These are phyloP conservation scores for Ophiostoma sp. DNA, from an alignment of 2,329 filamentous ascomycete species.

Conservation along the genomic window DNA sequence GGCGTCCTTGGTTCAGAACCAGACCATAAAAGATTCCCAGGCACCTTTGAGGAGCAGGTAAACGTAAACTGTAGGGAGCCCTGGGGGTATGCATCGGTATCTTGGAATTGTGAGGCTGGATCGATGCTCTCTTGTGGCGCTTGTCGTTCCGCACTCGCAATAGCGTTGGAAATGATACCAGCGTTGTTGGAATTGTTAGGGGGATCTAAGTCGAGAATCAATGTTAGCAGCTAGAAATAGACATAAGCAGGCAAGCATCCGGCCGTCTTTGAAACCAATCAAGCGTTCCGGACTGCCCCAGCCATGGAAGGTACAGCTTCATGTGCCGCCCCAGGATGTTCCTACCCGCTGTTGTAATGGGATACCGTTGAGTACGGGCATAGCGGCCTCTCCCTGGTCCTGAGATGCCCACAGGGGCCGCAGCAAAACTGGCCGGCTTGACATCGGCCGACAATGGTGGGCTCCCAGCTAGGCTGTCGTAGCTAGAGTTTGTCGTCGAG, in stretches of 20 bases:
- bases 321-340: conserved; percentile 55
- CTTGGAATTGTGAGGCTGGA: conserved; percentile 64
- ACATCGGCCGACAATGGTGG: conserved; percentile 37
- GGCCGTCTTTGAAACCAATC: conserved; percentile 28
- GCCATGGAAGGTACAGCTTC: conserved; percentile 46
- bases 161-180: conserved; percentile 89
- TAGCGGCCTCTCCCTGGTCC: conserved; percentile 83
- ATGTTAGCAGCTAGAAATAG: not conserved
- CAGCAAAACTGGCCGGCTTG: conserved; percentile 52
- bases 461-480: conserved; percentile 21
- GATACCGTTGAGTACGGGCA: conserved; percentile 55
- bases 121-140: conserved; percentile 75
- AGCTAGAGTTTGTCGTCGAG: conserved; percentile 23
- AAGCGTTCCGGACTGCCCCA: conserved; percentile 19
- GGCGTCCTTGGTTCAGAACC: conserved; percentile 25
- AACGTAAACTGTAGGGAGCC: conserved; percentile 93
- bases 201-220: not conserved
- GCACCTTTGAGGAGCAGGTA: conserved; percentile 87
- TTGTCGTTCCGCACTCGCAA: conserved; percentile 79
- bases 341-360: conserved; percentile 54
- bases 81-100: conserved; percentile 60
- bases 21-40: conserved; percentile 73
- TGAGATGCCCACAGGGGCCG: conserved; percentile 70
- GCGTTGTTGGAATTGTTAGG: conserved; percentile 49
- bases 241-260: not conserved